Evolutionary conservation across 768 basidiomycete species (phyloP), one percentile per base, ranked within the genome.

Genomic region (Chlorophyllum brunneum): DNA sequence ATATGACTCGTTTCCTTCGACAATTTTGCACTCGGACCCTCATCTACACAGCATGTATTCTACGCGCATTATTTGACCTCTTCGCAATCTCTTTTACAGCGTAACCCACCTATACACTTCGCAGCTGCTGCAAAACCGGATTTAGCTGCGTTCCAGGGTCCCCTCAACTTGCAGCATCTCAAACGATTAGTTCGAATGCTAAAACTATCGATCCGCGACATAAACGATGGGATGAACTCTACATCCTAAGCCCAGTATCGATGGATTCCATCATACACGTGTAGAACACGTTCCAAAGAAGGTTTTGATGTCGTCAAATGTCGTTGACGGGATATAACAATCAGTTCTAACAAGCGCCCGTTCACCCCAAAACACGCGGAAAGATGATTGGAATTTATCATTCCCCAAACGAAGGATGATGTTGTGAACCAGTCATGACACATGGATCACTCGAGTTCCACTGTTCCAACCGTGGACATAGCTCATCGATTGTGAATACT

Each of bases 211-310:
- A 46, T 53, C 30, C 16, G 34, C 36, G 43, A 39, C 9, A 22
- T 23, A 26, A 11, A 23, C 9, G 23, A 51, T 51, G 40, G 49
- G 41, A 40, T 31, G 48, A 29, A 33, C 22, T 43, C 31, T 16
- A n/a, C 31, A 23, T 18, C 39, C 56, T 53, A 40, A 18, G n/a
- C 24, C 11, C 23, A 47, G 54, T 58, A 65, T 64, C 63, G 63
- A 65, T 63, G 60, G 56, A 50, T 51, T 46, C 37, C 36, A 51
- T 37, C 44, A 44, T 45, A 60, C 65, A 65, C 63, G 64, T 62
- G 64, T 58, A 54, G 20, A 48, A 56, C 64, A 65, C 64, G 64
- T 59, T 65, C 56, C 49, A 15, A 24, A 10, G 7, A 22, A 13
- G 18, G 8, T 29, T 44, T 23, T 52, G 41, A 43, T 42, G 31